Percentiles rank a stretch among this genome's conserved stretches.
These are phyloP conservation scores for Pleurotus tuber-regium DNA, from an alignment of 768 basidiomycete genomes.

Conservation along the genomic window DNA sequence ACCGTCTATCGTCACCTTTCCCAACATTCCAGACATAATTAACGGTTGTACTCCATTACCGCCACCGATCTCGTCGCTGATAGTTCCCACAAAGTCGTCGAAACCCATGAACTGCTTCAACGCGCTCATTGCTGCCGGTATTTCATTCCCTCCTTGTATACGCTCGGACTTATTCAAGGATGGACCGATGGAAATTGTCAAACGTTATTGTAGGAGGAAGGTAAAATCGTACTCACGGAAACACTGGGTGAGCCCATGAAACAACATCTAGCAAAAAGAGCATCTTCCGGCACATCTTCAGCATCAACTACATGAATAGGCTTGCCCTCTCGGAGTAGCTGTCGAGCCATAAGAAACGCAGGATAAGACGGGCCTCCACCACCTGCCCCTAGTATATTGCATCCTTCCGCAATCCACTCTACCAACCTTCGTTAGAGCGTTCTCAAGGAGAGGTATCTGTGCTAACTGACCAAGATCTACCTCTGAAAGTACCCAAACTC, in stretches of 20 bases:
- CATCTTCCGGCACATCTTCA: conserved; percentile 38
- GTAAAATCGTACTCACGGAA: conserved; percentile 21
- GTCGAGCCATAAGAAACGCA: conserved; percentile 46
- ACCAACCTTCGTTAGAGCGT: not conserved
- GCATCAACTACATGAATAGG: conserved; percentile 45
- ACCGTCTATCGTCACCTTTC: conserved; percentile 25
- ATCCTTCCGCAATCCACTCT: conserved; percentile 64
- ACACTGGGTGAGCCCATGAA: conserved; percentile 37
- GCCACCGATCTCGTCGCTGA: conserved; percentile 40
- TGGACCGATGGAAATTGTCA: conserved; percentile 20
- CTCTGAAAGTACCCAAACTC: conserved; percentile 45
- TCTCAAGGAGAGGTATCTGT: not conserved
- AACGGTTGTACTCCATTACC: conserved; percentile 41
- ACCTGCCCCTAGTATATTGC: conserved; percentile 57
- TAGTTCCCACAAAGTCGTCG: conserved; percentile 17
- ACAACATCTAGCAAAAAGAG: conserved; percentile 28
- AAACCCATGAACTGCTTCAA: conserved; percentile 27
- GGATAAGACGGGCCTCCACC: conserved; percentile 62
- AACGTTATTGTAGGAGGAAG: too few species aligned
- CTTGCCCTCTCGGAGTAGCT: conserved; percentile 50
- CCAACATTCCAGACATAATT: conserved; percentile 17
- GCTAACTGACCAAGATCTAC: conserved; percentile 34
- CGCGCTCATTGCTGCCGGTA: conserved; percentile 17
- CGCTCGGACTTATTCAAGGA: conserved; percentile 20
- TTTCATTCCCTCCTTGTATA: conserved; percentile 28